Evolutionary conservation across 176 grass and related monocot genomes (phyloP).

Genomic region (Oryza brachyantha): DNA sequence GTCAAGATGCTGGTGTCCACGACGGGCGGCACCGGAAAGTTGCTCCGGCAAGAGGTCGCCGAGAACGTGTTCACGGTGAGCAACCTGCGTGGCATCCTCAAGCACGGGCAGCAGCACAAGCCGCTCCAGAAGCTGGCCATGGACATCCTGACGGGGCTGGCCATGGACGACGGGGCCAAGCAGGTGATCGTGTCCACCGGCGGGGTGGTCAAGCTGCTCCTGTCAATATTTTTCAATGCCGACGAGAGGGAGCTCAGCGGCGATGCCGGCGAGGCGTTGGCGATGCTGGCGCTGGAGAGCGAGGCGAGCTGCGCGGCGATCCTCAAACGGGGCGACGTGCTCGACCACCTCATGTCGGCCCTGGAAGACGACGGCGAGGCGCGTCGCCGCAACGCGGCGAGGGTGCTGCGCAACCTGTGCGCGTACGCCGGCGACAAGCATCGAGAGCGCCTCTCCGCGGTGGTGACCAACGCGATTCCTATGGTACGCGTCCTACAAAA

Average conservation of each 20-base stretch:
- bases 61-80: constrained; percentile 73
- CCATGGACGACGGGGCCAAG: constrained; percentile 44
- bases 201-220: constrained; percentile 50
- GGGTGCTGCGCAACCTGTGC: constrained; percentile 72
- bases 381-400: constrained; percentile 25
- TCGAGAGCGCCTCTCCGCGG: constrained; percentile 8
- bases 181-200: constrained; percentile 69
- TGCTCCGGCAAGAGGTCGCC: constrained; percentile 51
- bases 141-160: constrained; percentile 55
- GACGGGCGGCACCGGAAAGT: constrained; percentile 42
- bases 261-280: constrained; percentile 73
- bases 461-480: constrained; percentile 31
- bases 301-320: constrained; percentile 39
- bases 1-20: constrained; percentile 66
- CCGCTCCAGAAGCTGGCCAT: constrained; percentile 55
- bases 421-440: constrained; percentile 11
- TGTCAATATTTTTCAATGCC: constrained; percentile 41
- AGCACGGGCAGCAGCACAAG: constrained; percentile 37
- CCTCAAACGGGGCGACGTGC: constrained; percentile 31
- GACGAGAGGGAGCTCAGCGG: constrained; percentile 26
- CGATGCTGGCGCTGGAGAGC: constrained; percentile 75
- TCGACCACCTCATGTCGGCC: constrained; percentile 25
- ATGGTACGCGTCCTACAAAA: constrained; percentile 20
- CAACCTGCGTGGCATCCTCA: constrained; percentile 69
- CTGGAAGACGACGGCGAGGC: constrained; percentile 16